Evolutionary conservation across 2,329 filamentous ascomycete species (phyloP).

Genomic region (Arthrobotrys entomopaga): DNA sequence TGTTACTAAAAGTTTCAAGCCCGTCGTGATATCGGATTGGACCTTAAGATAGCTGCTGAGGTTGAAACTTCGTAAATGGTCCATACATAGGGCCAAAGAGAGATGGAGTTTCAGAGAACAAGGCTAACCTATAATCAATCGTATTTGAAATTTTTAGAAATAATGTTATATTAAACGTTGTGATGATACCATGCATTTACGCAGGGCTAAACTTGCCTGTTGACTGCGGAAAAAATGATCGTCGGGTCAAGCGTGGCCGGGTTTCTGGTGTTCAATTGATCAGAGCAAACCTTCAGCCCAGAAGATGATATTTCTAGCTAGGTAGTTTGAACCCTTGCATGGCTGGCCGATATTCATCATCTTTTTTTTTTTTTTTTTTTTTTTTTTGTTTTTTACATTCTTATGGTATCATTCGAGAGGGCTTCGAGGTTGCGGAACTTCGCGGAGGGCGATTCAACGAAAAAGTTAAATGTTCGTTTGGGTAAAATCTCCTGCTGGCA

Average conservation of each 20-base stretch:
- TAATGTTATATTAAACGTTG: background rate
- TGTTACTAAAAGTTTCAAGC: background rate
- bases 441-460: conserved; percentile 8
- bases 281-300: background rate
- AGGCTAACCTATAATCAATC: no score
- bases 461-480: background rate
- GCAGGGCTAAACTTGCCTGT: background rate
- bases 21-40: no score
- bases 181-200: conserved; percentile 9
- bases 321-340: background rate
- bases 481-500: background rate
- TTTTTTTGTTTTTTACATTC: no score
- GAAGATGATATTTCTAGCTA: no score
- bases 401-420: no score
- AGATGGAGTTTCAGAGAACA: no score
- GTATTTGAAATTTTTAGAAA: background rate
- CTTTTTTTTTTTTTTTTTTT: background rate
- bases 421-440: background rate
- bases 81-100: no score
- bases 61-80: no score
- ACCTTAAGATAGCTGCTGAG: no score
- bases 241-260: background rate
- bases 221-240: conserved; percentile 2
- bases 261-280: background rate
- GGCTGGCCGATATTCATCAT: background rate